These are phyloP conservation scores for Arabidopsis suecica DNA, from an alignment of 345 rosid genomes.

Conservation along the genomic window DNA sequence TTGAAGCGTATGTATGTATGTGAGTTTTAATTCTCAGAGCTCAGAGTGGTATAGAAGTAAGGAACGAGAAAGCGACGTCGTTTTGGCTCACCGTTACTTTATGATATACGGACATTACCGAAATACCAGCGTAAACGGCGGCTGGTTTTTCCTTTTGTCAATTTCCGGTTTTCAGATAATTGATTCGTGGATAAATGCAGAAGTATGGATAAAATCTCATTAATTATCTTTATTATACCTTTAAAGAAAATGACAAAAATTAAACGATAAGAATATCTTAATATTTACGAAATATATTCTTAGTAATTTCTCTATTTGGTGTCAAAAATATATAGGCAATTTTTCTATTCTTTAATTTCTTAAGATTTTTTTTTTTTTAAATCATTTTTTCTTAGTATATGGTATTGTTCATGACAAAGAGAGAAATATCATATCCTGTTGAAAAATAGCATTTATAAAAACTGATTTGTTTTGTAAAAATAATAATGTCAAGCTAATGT, in stretches of 20 bases:
- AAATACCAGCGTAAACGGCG: conserved; percentile 35
- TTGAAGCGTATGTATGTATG: conserved; percentile 19
- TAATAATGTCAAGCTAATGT: background rate
- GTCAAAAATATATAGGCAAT: too few relatives aligned
- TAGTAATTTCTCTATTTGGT: too few relatives aligned
- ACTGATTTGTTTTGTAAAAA: background rate
- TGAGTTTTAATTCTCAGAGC: conserved; percentile 8
- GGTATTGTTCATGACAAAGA: too few relatives aligned
- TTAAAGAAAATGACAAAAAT: background rate
- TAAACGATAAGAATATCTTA: too few relatives aligned
- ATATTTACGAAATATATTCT: too few relatives aligned
- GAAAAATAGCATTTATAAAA: background rate
- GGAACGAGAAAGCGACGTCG: conserved; percentile 18
- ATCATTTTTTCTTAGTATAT: too few relatives aligned
- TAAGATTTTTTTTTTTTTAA: background rate
- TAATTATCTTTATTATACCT: background rate
- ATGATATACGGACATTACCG: background rate
- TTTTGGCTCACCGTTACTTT: background rate
- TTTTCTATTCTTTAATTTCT: background rate
- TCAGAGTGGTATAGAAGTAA: conserved; percentile 24
- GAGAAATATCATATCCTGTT: background rate
- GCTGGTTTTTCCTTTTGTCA: conserved; percentile 41
- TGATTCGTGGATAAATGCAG: conserved; percentile 5
- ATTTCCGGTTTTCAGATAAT: conserved; percentile 22
- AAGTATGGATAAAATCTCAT: background rate